These are phyloP conservation scores for Cryptosporidium parvum DNA, from an alignment of 169 alveolate species.

Conservation along the genomic window DNA sequence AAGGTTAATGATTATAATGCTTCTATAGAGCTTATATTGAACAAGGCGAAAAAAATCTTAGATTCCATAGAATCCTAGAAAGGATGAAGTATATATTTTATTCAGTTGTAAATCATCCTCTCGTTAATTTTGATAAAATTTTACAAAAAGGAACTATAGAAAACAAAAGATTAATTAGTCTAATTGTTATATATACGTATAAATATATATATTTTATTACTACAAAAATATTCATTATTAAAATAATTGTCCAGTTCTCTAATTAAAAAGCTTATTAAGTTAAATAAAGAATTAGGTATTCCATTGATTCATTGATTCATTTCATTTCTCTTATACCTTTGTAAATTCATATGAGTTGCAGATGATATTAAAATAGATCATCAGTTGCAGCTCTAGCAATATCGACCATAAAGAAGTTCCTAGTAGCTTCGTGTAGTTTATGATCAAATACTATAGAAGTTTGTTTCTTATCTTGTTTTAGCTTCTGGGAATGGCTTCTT, in stretches of 20 bases:
- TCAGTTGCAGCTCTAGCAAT: slow-evolving; percentile 76
- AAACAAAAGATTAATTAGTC: background rate
- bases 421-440: slow-evolving; percentile 61
- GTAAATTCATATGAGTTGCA: background rate
- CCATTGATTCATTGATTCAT: background rate
- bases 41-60: background rate
- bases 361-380: slow-evolving; percentile 41
- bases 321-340: background rate
- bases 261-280: background rate
- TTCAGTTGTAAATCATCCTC: background rate
- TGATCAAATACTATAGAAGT: slow-evolving; percentile 22
- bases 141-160: background rate
- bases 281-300: background rate
- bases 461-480: background rate
- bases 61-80: background rate
- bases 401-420: slow-evolving; percentile 70
- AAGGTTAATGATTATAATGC: background rate
- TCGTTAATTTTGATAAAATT: background rate
- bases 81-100: background rate
- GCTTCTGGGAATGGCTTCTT: background rate
- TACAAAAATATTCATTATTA: background rate
- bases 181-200: background rate
- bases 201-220: background rate
- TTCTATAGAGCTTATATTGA: background rate
- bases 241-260: background rate